phyloP scores from a whole-genome alignment of 2,329 filamentous ascomycete genomes.

The Colletotrichum liriopes region DNA sequence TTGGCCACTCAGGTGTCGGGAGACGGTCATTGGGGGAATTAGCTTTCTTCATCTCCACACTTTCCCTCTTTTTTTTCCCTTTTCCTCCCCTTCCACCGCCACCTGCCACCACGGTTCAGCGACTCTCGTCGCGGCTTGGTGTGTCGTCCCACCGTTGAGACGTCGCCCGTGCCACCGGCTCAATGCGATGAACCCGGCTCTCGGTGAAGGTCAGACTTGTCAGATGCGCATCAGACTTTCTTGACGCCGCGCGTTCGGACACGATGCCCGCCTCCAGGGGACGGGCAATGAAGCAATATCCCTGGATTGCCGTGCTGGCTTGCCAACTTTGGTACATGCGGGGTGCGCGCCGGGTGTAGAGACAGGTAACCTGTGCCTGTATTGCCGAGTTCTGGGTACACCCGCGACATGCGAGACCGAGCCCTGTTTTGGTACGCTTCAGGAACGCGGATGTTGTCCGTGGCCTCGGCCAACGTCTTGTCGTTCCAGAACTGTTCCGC shows the following conservation, averaged over 20 bases:
- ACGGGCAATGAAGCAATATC: background rate
- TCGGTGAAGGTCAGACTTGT: background rate
- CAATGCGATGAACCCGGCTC: slow-evolving; percentile 39
- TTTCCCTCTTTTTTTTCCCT: background rate
- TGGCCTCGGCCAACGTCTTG: background rate
- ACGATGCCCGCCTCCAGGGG: background rate
- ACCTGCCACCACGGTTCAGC: background rate
- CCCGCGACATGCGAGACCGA: background rate
- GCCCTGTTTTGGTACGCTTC: background rate
- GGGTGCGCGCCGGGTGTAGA: too few relatives aligned
- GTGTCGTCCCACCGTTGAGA: slow-evolving; percentile 39
- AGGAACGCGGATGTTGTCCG: background rate
- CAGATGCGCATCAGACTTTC: background rate
- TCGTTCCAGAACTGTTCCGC: background rate
- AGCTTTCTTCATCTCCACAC: slow-evolving; percentile 21
- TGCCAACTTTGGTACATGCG: too few relatives aligned
- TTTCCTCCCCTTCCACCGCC: too few relatives aligned
- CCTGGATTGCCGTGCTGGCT: too few relatives aligned
- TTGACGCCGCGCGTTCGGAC: background rate
- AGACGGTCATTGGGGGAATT: slow-evolving; percentile 25
- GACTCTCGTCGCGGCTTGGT: slow-evolving; percentile 20
- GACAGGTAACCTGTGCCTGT: background rate
- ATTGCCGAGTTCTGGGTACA: background rate
- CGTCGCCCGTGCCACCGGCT: slow-evolving; percentile 32
- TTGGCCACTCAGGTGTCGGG: slow-evolving; percentile 13